Conservation (phyloP, 768 basidiomycete genomes). For the Xerocomus brunneocitrinus region DNA sequence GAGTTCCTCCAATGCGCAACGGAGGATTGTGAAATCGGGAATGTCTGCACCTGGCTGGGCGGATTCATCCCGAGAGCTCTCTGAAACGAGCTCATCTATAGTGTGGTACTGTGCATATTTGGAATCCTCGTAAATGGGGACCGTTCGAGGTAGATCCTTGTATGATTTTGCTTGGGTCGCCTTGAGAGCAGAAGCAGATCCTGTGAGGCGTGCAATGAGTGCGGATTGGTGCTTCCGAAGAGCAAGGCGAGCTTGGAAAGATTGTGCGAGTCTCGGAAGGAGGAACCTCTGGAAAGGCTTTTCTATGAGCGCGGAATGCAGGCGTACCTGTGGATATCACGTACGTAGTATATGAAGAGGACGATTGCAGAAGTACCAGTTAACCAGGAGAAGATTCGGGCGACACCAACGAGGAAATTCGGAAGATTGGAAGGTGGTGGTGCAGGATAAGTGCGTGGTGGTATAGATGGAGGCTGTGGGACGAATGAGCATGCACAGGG, state of each 20-base stretch:
- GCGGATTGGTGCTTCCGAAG: conserved; percentile 56
- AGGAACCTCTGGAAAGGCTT: conserved; percentile 53
- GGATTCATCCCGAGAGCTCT: conserved; percentile 7
- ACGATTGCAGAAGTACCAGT: conserved; percentile 57
- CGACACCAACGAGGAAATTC: conserved; percentile 55
- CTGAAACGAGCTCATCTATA: conserved; percentile 37
- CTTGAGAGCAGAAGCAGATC: conserved; percentile 53
- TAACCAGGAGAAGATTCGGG: conserved; percentile 61
- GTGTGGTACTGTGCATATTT: conserved; percentile 43
- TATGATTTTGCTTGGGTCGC: conserved; percentile 51
- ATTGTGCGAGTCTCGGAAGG: conserved; percentile 58
- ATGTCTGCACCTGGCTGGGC: conserved; percentile 28
- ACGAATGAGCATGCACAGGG: conserved; percentile 6
- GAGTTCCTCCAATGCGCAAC: conserved; percentile 56
- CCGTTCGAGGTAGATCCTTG: conserved; percentile 52
- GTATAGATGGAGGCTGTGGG: conserved; percentile 44
- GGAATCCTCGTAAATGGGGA: conserved; percentile 45
- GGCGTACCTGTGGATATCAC: conserved; percentile 15
- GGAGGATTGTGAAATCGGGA: conserved; percentile 52
- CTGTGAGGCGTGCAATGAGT: conserved; percentile 50
- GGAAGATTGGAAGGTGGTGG: conserved; percentile 67
- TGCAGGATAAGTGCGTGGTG: conserved; percentile 71
- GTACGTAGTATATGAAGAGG: conserved; percentile 62
- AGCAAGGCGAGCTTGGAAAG: conserved; percentile 56
- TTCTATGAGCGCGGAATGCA: conserved; percentile 6